These are phyloP conservation scores for Narthecium ossifragum DNA, from an alignment of 106 monocot genomes.

Conservation along the genomic window DNA sequence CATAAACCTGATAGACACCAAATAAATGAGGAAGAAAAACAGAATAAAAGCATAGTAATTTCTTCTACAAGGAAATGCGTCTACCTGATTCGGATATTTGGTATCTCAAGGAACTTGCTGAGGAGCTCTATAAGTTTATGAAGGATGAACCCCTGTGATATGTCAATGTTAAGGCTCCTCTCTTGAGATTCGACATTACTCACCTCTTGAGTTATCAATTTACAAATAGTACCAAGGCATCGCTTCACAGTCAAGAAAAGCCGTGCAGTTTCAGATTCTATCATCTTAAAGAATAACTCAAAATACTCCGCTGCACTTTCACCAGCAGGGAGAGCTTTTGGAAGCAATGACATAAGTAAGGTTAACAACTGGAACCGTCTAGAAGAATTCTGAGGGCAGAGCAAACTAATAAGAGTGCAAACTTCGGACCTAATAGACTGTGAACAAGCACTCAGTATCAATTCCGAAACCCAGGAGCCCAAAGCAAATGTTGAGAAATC, in stretches of 20 bases:
- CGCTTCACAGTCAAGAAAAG: conserved; percentile 89
- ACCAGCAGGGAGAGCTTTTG: conserved; percentile 66
- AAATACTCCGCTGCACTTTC: conserved; percentile 99
- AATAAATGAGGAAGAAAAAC: background rate
- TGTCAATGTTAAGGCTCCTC: conserved; percentile 89
- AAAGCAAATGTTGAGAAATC: conserved; percentile 81
- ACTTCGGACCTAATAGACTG: conserved; percentile 97
- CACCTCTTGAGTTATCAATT: conserved; percentile 74
- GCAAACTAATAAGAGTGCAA: conserved; percentile 64
- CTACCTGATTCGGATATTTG: conserved; percentile 87
- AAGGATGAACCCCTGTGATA: conserved; percentile 96
- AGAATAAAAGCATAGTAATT: background rate
- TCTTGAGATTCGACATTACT: conserved; percentile 77
- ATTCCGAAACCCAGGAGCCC: conserved; percentile 95
- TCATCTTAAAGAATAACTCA: conserved; percentile 82
- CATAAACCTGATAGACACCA: conserved; percentile 64
- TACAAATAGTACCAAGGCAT: conserved; percentile 63
- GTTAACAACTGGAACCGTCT: conserved; percentile 82
- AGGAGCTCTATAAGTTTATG: conserved; percentile 96
- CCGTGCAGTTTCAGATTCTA: conserved; percentile 63
- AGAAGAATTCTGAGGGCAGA: conserved; percentile 67
- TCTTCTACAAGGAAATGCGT: background rate
- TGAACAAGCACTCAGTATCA: conserved; percentile 94
- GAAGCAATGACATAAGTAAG: conserved; percentile 71
- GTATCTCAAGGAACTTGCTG: conserved; percentile 89